Percentiles rank a stretch among this genome's conserved stretches.
Evolutionary conservation across 257 asterid species (phyloP).

Genomic region (Penstemon barbatus): DNA sequence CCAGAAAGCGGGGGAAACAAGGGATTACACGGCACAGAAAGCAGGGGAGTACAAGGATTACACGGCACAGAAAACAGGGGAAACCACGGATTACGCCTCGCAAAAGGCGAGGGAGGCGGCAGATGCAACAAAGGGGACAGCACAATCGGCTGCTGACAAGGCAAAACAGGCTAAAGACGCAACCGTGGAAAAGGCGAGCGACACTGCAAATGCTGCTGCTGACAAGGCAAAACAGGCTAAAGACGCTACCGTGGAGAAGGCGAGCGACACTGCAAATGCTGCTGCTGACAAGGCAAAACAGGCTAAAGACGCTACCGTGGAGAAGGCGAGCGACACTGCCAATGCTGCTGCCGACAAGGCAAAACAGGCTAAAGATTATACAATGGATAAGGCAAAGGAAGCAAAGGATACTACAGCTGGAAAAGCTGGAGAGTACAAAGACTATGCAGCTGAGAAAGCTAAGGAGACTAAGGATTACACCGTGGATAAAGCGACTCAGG

Average conservation of each 20-base stretch:
- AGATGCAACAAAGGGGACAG: slow-evolving; percentile 6
- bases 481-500: slow-evolving; percentile 26
- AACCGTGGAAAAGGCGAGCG: neutral
- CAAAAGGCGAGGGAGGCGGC: neutral
- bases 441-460: slow-evolving; percentile 4
- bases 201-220: slow-evolving; percentile 14
- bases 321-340: neutral
- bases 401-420: slow-evolving; percentile 20
- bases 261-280: slow-evolving; percentile 12
- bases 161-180: slow-evolving; percentile 26
- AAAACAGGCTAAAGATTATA: slow-evolving; percentile 20
- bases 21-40: slow-evolving; percentile 13
- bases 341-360: too few relatives aligned
- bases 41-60: neutral
- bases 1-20: slow-evolving; percentile 17
- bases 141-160: slow-evolving; percentile 23
- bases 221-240: slow-evolving; percentile 31
- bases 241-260: slow-evolving; percentile 17
- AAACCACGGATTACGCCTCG: neutral
- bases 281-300: slow-evolving; percentile 32
- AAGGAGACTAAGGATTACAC: slow-evolving; percentile 15
- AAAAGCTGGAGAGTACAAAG: slow-evolving; percentile 19
- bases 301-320: slow-evolving; percentile 10
- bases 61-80: neutral
- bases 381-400: slow-evolving; percentile 21